Conservation (phyloP, 768 basidiomycete species). For the Boletus tomentosulus region DNA sequence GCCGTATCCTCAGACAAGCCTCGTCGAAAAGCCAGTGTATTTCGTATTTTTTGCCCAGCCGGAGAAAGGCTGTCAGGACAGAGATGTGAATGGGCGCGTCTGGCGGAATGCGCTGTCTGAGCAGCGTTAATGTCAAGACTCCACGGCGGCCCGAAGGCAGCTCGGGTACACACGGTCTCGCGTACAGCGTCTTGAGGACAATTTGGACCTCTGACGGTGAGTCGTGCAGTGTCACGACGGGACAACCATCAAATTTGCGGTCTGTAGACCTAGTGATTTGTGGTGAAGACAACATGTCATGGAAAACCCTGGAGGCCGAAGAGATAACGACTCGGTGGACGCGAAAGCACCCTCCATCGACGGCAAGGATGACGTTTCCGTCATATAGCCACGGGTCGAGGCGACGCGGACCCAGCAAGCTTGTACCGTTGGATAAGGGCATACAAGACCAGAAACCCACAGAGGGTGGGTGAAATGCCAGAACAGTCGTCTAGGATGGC, state of each 20-base stretch:
- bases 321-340: conserved; percentile 21
- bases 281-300: conserved; percentile 12
- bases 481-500: conserved; percentile 8
- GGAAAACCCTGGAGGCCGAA: conserved; percentile 21
- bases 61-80: conserved; percentile 20
- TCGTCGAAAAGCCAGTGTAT: conserved; percentile 22
- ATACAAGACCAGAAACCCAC: conserved; percentile 17
- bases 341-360: conserved; percentile 19
- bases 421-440: conserved; percentile 15
- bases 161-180: conserved; percentile 20
- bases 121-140: conserved; percentile 3
- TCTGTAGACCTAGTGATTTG: conserved; percentile 9
- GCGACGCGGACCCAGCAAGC: conserved; percentile 12
- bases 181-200: conserved; percentile 21
- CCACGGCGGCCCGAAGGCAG: background rate
- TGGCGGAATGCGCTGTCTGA: conserved; percentile 19
- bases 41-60: conserved; percentile 23
- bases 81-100: conserved; percentile 19
- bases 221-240: conserved; percentile 20
- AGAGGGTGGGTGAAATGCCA: conserved; percentile 11
- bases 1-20: conserved; percentile 17
- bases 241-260: conserved; percentile 21
- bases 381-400: conserved; percentile 24
- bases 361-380: conserved; percentile 23
- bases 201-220: conserved; percentile 22